A percentile compares a stretch with the other conserved stretches of the same genome.
phyloP scores from a whole-genome alignment of 768 basidiomycete species.

The Steccherinum ochraceum region DNA sequence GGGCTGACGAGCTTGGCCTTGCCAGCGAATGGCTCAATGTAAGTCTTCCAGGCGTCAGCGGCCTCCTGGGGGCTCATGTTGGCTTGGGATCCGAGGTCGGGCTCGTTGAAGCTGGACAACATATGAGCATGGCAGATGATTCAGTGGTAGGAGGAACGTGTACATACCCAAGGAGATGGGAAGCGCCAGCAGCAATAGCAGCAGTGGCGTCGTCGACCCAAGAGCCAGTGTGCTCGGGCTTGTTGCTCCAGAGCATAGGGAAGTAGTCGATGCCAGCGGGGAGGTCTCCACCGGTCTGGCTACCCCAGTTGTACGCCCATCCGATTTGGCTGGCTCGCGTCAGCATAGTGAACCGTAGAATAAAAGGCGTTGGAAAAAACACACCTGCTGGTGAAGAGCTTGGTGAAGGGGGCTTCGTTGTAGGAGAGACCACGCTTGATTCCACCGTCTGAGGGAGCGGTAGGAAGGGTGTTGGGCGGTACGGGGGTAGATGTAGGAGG shows the following conservation, averaged over 20 bases:
- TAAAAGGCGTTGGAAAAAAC: not conserved
- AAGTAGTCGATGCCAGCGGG: conserved; percentile 15
- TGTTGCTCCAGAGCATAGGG: conserved; percentile 23
- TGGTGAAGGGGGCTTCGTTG: conserved; percentile 19
- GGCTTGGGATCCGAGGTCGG: conserved; percentile 21
- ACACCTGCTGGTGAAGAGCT: conserved; percentile 16
- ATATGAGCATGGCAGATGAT: not conserved
- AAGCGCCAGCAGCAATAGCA: conserved; percentile 22
- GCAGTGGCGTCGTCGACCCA: conserved; percentile 21
- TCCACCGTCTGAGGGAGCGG: conserved; percentile 4
- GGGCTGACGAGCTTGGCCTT: conserved; percentile 24
- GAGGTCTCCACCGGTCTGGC: conserved; percentile 11
- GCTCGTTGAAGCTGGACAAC: conserved; percentile 24
- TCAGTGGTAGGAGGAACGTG: not conserved
- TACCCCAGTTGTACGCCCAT: conserved; percentile 25
- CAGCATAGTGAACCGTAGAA: not conserved
- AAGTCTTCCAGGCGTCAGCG: conserved; percentile 22
- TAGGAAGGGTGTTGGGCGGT: conserved; percentile 4
- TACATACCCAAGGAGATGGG: conserved; percentile 22
- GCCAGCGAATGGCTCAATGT: conserved; percentile 26
- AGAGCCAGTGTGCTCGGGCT: conserved; percentile 12
- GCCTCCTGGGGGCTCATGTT: conserved; percentile 23
- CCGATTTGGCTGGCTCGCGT: conserved; percentile 14
- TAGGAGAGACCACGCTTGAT: conserved; percentile 25
- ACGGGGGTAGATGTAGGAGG: not conserved